Evolutionary conservation across 2,329 filamentous ascomycete species (phyloP).

Genomic region (Colletotrichum sp.): DNA sequence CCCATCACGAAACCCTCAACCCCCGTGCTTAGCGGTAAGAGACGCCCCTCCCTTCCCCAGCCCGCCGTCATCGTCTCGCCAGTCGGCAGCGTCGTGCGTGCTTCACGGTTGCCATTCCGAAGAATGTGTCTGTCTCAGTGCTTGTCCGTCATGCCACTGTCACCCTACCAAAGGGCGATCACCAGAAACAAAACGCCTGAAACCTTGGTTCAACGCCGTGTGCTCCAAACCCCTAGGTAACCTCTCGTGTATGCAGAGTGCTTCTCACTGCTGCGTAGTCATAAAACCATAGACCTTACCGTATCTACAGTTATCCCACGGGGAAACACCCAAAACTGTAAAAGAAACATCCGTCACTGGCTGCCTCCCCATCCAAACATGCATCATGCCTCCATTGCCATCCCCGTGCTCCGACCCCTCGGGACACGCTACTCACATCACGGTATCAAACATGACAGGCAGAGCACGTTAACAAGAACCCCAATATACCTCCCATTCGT

Average conservation of each 20-base stretch:
- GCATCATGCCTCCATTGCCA: constrained; percentile 5
- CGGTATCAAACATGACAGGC: not conserved
- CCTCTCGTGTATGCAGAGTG: not conserved
- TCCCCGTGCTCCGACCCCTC: not conserved
- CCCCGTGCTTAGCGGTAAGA: not conserved
- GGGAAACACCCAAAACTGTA: not conserved
- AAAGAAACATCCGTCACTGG: not conserved
- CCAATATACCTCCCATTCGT: not conserved
- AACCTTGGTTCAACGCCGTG: not conserved
- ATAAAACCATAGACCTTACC: not conserved
- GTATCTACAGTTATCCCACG: not conserved
- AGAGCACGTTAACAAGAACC: not conserved
- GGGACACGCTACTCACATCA: not conserved
- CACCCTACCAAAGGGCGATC: not conserved
- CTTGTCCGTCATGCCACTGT: not conserved
- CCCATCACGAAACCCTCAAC: not conserved
- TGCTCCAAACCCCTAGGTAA: not conserved
- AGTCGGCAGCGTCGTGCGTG: not conserved
- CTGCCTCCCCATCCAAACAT: not conserved
- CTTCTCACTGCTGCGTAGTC: too few relatives aligned
- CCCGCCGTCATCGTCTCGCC: not conserved
- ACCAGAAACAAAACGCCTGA: not conserved
- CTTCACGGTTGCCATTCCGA: not conserved
- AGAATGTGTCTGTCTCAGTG: not conserved
- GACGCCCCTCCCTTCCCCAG: not conserved